phyloP scores from a whole-genome alignment of 495 filamentous ascomycete genomes.

The Eremomyces bilateralis region DNA sequence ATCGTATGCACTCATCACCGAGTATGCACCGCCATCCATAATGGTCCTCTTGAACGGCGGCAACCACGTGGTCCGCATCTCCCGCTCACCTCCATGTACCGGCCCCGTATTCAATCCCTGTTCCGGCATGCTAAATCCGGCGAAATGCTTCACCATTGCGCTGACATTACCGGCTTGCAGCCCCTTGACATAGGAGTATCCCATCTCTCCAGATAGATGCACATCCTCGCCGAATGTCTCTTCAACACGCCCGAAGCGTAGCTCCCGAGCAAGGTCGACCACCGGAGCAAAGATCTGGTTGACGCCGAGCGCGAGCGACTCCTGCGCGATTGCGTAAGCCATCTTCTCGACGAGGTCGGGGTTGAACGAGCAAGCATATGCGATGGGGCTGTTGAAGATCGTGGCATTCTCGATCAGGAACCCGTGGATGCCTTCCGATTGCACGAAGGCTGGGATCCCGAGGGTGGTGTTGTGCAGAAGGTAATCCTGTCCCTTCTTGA shows the following conservation, averaged over 20 bases:
- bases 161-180: conserved; percentile 40
- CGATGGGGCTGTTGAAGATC: conserved; percentile 56
- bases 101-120: conserved; percentile 48
- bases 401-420: conserved; percentile 49
- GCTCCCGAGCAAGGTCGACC: conserved; percentile 23
- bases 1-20: conserved; percentile 47
- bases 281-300: conserved; percentile 22
- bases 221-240: conserved; percentile 26
- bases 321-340: conserved; percentile 19
- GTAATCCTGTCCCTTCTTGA: conserved; percentile 41
- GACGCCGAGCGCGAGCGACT: conserved; percentile 22
- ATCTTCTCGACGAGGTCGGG: conserved; percentile 19
- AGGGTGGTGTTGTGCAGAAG: conserved; percentile 32
- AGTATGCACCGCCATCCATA: conserved; percentile 40
- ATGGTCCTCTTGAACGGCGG: conserved; percentile 44
- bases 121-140: conserved; percentile 39
- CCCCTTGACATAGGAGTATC: conserved; percentile 21
- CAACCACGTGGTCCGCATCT: conserved; percentile 44
- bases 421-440: conserved; percentile 48
- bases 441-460: conserved; percentile 46
- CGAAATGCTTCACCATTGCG: conserved; percentile 50
- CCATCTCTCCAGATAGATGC: conserved; percentile 21
- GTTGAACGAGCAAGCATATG: conserved; percentile 31
- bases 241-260: conserved; percentile 22
- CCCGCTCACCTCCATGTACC: conserved; percentile 45